Percentiles rank a stretch among this genome's conserved stretches.
Evolutionary conservation across 805 yeast species (phyloP).

Genomic region (Candida tammaniensis): DNA sequence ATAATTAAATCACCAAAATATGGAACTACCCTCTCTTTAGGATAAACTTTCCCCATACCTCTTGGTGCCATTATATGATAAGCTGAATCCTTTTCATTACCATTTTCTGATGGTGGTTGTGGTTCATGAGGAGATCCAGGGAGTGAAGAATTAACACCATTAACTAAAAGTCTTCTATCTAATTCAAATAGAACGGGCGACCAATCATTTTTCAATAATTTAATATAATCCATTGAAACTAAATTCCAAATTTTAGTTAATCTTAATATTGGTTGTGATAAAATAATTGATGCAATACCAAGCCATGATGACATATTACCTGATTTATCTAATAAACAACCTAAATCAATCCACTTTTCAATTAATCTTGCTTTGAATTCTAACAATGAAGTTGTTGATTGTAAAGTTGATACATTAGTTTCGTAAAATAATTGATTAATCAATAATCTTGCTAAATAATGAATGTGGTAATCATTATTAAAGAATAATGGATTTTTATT

Average conservation of each 20-base stretch:
- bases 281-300: slow-evolving; percentile 78
- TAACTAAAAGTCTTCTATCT: slow-evolving; percentile 65
- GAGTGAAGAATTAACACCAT: slow-evolving; percentile 25
- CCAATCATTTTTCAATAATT: slow-evolving; percentile 76
- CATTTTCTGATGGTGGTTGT: too few relatives aligned
- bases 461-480: slow-evolving; percentile 62
- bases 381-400: slow-evolving; percentile 17
- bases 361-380: slow-evolving; percentile 62
- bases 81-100: slow-evolving; percentile 38
- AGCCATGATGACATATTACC: slow-evolving; percentile 97
- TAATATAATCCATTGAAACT: slow-evolving; percentile 58
- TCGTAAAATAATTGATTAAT: slow-evolving; percentile 67
- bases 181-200: slow-evolving; percentile 89
- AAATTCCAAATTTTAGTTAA: slow-evolving; percentile 71
- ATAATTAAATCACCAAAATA: slow-evolving; percentile 85
- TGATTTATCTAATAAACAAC: slow-evolving; percentile 66
- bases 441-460: slow-evolving; percentile 72
- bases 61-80: slow-evolving; percentile 82
- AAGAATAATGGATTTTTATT: slow-evolving; percentile 74
- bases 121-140: slow-evolving; percentile 11
- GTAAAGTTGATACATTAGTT: slow-evolving; percentile 16
- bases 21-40: slow-evolving; percentile 79
- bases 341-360: slow-evolving; percentile 83
- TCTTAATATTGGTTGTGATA: slow-evolving; percentile 80
- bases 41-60: slow-evolving; percentile 74